Percentiles rank a stretch among this genome's conserved stretches.
Conservation (phyloP, 1,284 basidiomycete genomes). For the Leccinum laetum region DNA sequence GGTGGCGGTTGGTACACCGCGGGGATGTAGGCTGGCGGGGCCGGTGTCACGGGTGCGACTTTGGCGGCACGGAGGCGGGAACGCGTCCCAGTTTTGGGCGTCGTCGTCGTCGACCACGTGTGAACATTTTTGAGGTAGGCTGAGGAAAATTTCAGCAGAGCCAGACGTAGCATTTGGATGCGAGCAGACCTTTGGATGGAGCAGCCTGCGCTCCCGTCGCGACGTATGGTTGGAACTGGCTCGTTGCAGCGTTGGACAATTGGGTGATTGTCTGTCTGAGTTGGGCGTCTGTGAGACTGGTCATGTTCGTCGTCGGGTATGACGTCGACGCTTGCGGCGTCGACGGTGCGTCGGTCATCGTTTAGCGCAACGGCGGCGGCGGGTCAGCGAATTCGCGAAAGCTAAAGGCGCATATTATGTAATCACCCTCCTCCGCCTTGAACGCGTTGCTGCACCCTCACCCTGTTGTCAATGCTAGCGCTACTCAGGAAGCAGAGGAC, state of each 20-base stretch:
- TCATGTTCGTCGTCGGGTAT: slow-evolving; percentile 36
- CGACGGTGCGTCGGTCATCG: slow-evolving; percentile 31
- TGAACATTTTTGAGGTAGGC: slow-evolving; percentile 66
- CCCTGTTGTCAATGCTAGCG: slow-evolving; percentile 5
- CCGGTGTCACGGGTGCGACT: slow-evolving; percentile 28
- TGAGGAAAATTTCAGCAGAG: slow-evolving; percentile 23
- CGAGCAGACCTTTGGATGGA: slow-evolving; percentile 41
- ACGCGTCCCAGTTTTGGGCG: slow-evolving; percentile 25
- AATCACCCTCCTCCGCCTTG: slow-evolving; percentile 9
- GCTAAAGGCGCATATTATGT: slow-evolving; percentile 28
- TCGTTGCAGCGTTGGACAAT: slow-evolving; percentile 45
- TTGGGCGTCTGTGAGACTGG: slow-evolving; percentile 54
- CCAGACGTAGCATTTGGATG: neutral
- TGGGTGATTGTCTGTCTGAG: slow-evolving; percentile 54
- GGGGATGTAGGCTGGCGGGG: slow-evolving; percentile 34
- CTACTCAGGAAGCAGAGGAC: slow-evolving; percentile 14
- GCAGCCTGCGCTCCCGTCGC: slow-evolving; percentile 41
- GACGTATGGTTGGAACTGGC: slow-evolving; percentile 42
- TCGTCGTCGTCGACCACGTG: slow-evolving; percentile 50
- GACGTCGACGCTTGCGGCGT: slow-evolving; percentile 24
- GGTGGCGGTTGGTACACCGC: slow-evolving; percentile 31
- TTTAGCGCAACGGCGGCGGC: slow-evolving; percentile 2
- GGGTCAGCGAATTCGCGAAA: neutral
- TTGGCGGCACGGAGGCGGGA: slow-evolving; percentile 37
- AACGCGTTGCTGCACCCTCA: neutral